Evolutionary conservation across 306 rosid species (phyloP).

Genomic region (Citrullus colocynthis): DNA sequence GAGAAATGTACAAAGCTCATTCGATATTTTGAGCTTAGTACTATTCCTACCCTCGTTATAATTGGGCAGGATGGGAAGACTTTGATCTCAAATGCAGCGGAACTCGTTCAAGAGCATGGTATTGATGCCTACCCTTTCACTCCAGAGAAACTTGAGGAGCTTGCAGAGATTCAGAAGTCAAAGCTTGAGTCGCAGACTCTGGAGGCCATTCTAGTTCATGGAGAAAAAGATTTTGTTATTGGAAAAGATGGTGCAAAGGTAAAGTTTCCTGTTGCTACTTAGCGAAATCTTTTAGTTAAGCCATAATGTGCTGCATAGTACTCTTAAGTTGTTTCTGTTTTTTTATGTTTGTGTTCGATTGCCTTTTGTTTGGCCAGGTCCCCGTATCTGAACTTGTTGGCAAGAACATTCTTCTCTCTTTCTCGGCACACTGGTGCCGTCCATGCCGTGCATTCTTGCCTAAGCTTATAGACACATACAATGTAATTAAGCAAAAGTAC

Average conservation of each 20-base stretch:
- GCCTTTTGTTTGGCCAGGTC: slow-evolving; percentile 24
- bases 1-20: slow-evolving; percentile 21
- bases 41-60: slow-evolving; percentile 53
- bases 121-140: slow-evolving; percentile 58
- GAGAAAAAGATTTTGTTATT: slow-evolving; percentile 37
- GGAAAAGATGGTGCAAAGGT: slow-evolving; percentile 48
- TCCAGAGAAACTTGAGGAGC: slow-evolving; percentile 44
- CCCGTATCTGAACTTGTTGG: slow-evolving; percentile 58
- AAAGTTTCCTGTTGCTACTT: not conserved
- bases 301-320: not conserved
- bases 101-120: slow-evolving; percentile 47
- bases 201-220: slow-evolving; percentile 47
- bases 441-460: slow-evolving; percentile 73
- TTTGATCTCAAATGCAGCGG: slow-evolving; percentile 32
- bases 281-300: not conserved
- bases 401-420: slow-evolving; percentile 56
- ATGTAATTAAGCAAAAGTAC: slow-evolving; percentile 44
- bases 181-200: slow-evolving; percentile 48
- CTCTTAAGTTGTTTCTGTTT: not conserved
- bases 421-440: slow-evolving; percentile 81
- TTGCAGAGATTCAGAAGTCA: slow-evolving; percentile 42
- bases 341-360: not conserved
- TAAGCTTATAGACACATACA: slow-evolving; percentile 42
- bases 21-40: slow-evolving; percentile 37
- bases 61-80: slow-evolving; percentile 68